These are phyloP conservation scores for Ganoderma multipileum DNA, from an alignment of 1,284 basidiomycete species.

Conservation along the genomic window DNA sequence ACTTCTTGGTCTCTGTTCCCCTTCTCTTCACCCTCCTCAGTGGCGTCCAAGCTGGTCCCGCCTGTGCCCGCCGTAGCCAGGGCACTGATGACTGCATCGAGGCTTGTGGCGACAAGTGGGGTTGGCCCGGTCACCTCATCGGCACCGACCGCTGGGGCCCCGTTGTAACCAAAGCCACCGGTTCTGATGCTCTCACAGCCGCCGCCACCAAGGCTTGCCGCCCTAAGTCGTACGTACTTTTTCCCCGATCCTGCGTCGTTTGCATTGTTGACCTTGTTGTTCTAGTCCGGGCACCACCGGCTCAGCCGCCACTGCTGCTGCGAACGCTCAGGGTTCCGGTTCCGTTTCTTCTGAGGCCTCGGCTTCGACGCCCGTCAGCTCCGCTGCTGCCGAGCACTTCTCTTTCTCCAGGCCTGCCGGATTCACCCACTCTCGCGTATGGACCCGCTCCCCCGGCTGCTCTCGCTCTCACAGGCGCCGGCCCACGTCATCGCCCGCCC, in stretches of 20 bases:
- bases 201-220: constrained; percentile 47
- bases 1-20: constrained; percentile 46
- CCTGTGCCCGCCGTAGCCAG: constrained; percentile 51
- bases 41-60: constrained; percentile 51
- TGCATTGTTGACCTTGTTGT: constrained; percentile 1
- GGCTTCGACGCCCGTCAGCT: not conserved
- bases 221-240: constrained; percentile 28
- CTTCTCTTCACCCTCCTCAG: constrained; percentile 45
- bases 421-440: constrained; percentile 13
- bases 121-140: constrained; percentile 58
- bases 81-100: constrained; percentile 46
- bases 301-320: constrained; percentile 18
- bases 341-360: constrained; percentile 22
- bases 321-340: constrained; percentile 25
- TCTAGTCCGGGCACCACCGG: constrained; percentile 20
- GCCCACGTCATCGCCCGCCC: constrained; percentile 20
- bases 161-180: constrained; percentile 47
- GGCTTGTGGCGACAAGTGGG: constrained; percentile 54
- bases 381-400: not conserved
- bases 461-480: not conserved
- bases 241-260: not conserved
- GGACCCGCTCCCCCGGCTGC: constrained; percentile 9
- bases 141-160: constrained; percentile 60
- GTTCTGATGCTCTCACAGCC: constrained; percentile 37
- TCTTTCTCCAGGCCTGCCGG: constrained; percentile 3